Evolutionary conservation across 495 filamentous ascomycete genomes (phyloP).

Genomic region (Neurospora sp.): DNA sequence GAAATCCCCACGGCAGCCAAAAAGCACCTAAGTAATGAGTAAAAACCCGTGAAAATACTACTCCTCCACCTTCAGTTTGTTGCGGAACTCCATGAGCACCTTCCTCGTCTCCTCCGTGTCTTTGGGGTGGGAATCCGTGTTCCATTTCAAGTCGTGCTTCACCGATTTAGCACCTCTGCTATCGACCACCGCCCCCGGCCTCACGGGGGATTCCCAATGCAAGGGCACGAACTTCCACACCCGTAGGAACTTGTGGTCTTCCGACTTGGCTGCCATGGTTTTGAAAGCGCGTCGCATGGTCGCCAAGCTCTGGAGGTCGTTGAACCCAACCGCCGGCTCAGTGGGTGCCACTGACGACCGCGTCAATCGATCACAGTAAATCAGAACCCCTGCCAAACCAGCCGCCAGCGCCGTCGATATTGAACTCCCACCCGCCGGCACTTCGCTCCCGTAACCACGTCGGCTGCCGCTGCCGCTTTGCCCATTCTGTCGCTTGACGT

Average conservation of each 20-base stretch:
- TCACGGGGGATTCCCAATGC: not conserved
- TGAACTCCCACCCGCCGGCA: constrained; percentile 1
- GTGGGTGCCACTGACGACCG: not conserved
- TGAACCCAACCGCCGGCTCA: not conserved
- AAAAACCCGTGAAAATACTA: not conserved
- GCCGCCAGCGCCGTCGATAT: constrained; percentile 3
- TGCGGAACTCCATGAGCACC: not conserved
- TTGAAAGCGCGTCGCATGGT: not conserved
- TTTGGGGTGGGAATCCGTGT: not conserved
- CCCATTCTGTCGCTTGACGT: not conserved
- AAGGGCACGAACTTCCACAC: not conserved
- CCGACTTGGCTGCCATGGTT: not conserved
- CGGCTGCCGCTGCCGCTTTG: not conserved
- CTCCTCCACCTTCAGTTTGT: not conserved
- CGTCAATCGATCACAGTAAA: constrained; percentile 3
- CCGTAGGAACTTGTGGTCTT: not conserved
- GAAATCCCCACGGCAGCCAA: too few species aligned
- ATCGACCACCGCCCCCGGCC: not conserved
- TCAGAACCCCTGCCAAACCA: constrained; percentile 2
- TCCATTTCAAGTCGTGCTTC: not conserved
- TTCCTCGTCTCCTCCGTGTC: not conserved
- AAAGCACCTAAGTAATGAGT: too few species aligned
- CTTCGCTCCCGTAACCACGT: not conserved
- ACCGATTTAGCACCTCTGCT: not conserved
- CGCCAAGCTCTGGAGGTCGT: not conserved